Base-by-base conservation (phyloP, 2,329 filamentous ascomycete species). In the Penicillium aurantiogriseum region DNA sequence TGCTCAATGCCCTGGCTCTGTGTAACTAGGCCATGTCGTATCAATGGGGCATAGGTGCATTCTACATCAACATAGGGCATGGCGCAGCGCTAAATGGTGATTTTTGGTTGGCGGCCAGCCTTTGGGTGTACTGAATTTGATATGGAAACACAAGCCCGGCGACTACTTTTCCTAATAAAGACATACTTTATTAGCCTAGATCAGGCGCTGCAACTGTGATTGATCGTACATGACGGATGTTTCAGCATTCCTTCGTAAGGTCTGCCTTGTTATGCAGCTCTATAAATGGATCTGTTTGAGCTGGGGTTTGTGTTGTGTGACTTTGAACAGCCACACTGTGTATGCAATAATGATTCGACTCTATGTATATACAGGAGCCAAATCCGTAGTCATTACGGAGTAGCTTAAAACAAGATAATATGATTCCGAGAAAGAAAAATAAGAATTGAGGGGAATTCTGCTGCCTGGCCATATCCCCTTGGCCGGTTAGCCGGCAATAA, bases 61-160 rank as follows among this genome's bases (percentile, higher is more conserved):
- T 13, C 17, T 52, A 38, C 25, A 31, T 33, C 11, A 8, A 3
- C 3, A 33, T 48, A 33, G 25, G 35, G 25, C 7, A 21, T 53
- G n/a, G 25, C 27, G 19, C 39, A 53, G 54, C 54, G 54, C 48
- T 46, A 53, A 56, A 46, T 10, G n/a, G 15, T 40, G 7, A 10
- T 31, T 42, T 47, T 13, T 47, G 35, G 54, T 56, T 56, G 48
- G 53, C 2, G 23, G 31, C 5, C 9, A 39, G 31, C n/a, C 19
- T 44, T 9, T n/a, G 17, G 4, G 13, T 19, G 25, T 52, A 15
- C 36, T 52, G 11, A 47, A 11, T 35, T 27, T 46, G 23, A 33
- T 21, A 25, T 27, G 27, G 19, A 44, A 15, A 42, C 25, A 42
- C 48, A 45, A 15, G 25, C 11, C 13, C 15, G 17, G 29, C 3